phyloP scores from a whole-genome alignment of 345 rosid species.

The Populus ilicifolia region DNA sequence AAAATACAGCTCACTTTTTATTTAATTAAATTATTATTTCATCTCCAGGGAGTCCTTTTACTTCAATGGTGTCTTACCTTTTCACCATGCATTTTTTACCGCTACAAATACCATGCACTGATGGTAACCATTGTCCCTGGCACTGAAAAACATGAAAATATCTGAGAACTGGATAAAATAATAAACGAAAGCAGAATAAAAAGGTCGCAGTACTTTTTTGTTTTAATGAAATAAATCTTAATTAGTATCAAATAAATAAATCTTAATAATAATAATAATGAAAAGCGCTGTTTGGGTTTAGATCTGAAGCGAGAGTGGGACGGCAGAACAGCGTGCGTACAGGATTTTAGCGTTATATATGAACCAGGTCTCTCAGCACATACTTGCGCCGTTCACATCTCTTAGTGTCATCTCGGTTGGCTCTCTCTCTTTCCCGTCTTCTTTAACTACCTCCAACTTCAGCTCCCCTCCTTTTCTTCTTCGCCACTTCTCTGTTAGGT shows the following conservation, averaged over 20 bases:
- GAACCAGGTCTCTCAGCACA: constrained; percentile 9
- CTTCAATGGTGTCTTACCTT: too few relatives aligned
- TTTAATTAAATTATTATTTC: too few relatives aligned
- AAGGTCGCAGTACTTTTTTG: background rate
- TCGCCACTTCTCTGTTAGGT: constrained; percentile 3
- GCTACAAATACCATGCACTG: too few relatives aligned
- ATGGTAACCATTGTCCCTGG: background rate
- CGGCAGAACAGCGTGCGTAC: too few relatives aligned
- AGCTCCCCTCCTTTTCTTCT: background rate
- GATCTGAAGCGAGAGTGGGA: background rate
- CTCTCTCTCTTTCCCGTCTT: background rate
- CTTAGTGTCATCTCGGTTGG: background rate
- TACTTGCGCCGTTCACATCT: constrained; percentile 12
- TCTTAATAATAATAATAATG: background rate
- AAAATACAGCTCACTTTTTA: too few relatives aligned
- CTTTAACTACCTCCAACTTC: background rate
- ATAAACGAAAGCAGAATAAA: background rate
- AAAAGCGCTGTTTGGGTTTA: background rate
- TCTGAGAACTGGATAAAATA: background rate
- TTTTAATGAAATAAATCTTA: too few relatives aligned
- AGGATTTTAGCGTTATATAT: constrained; percentile 7
- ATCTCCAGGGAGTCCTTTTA: too few relatives aligned
- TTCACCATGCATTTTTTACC: too few relatives aligned
- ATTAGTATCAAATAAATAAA: too few relatives aligned
- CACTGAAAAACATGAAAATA: background rate